Conservation (phyloP, 371 early-diverging fungal genomes). For the Apophysomyces variabilis region DNA sequence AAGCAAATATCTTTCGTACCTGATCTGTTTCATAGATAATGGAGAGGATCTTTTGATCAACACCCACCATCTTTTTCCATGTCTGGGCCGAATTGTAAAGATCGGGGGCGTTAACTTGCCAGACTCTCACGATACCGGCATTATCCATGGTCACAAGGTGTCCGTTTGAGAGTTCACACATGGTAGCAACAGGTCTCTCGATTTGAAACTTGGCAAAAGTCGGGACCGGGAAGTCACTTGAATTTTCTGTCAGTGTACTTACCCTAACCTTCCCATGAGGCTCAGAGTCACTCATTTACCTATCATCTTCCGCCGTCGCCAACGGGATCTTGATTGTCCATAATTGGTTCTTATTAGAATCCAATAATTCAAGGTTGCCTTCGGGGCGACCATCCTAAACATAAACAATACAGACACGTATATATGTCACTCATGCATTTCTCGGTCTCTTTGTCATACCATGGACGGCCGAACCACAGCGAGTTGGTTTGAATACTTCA, state of each 20-base stretch:
- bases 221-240: slow-evolving; percentile 42
- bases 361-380: slow-evolving; percentile 66
- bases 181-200: slow-evolving; percentile 56
- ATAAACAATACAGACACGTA: no score
- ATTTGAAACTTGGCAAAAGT: slow-evolving; percentile 56
- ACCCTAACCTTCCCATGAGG: no score
- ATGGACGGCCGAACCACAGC: slow-evolving; percentile 59
- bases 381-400: slow-evolving; percentile 65
- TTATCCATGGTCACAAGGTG: slow-evolving; percentile 71
- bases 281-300: slow-evolving; percentile 16
- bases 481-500: slow-evolving; percentile 59
- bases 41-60: slow-evolving; percentile 65
- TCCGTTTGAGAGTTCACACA: slow-evolving; percentile 72
- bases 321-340: slow-evolving; percentile 70
- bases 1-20: slow-evolving; percentile 13
- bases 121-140: slow-evolving; percentile 68
- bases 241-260: neutral
- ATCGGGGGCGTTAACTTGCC: slow-evolving; percentile 67
- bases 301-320: slow-evolving; percentile 47
- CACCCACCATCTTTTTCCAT: slow-evolving; percentile 79
- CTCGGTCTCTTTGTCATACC: slow-evolving; percentile 9
- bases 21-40: slow-evolving; percentile 70
- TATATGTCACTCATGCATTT: no score
- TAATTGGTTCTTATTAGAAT: slow-evolving; percentile 56
- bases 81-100: slow-evolving; percentile 65